Percentiles rank a stretch among this genome's conserved stretches.
Evolutionary conservation across 2,329 filamentous ascomycete genomes (phyloP).

Genomic region (Botrytis sinoallii): DNA sequence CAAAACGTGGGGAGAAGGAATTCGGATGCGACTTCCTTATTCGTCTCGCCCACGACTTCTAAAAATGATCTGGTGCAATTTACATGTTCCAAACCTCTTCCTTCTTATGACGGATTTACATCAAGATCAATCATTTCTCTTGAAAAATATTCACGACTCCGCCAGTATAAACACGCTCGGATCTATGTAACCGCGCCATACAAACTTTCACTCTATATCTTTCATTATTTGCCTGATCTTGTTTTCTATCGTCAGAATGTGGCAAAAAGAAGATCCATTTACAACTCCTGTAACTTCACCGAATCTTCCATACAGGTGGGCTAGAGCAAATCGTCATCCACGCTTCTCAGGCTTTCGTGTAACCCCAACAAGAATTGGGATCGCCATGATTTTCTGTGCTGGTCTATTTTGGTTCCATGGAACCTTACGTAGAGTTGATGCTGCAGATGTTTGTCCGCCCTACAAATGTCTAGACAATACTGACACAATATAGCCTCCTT

Average conservation of each 20-base stretch:
- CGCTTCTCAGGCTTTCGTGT: slow-evolving; percentile 27
- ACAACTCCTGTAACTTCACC: slow-evolving; percentile 22
- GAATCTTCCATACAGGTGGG: slow-evolving; percentile 25
- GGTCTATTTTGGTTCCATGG: slow-evolving; percentile 20
- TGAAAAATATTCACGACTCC: background rate
- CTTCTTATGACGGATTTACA: background rate
- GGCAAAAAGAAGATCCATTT: slow-evolving; percentile 31
- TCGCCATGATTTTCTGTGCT: slow-evolving; percentile 21
- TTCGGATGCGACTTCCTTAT: background rate
- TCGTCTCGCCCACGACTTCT: background rate
- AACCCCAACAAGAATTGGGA: slow-evolving; percentile 22
- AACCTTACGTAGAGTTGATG: background rate
- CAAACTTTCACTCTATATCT: background rate
- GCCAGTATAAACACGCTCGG: background rate
- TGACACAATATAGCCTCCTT: background rate
- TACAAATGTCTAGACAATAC: background rate
- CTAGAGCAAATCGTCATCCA: slow-evolving; percentile 23
- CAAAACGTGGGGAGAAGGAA: background rate
- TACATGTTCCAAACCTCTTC: background rate
- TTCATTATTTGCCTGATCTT: background rate
- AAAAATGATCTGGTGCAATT: background rate
- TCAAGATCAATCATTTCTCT: background rate
- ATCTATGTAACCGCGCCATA: too few relatives aligned
- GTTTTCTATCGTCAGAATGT: slow-evolving; percentile 21
- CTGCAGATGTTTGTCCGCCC: background rate